Conservation (phyloP, 768 basidiomycete genomes). For the Pholiota conissans region DNA sequence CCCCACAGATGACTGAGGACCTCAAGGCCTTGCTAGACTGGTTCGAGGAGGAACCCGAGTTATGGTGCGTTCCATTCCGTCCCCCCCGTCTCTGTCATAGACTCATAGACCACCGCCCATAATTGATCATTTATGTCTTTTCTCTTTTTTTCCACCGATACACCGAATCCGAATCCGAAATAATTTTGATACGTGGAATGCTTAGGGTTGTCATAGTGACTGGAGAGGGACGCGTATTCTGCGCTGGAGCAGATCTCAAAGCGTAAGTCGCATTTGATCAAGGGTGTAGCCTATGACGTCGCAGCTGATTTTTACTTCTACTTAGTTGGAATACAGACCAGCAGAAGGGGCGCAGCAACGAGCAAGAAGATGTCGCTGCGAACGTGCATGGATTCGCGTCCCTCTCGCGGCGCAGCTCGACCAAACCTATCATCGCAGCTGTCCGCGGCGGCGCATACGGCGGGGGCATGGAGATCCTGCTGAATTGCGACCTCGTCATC, state of each 20-base stretch:
- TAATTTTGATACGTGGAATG: too few species aligned
- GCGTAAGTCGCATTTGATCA: too few species aligned
- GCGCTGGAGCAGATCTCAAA: conserved; percentile 79
- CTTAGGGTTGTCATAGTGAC: conserved; percentile 79
- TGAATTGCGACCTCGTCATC: conserved; percentile 80
- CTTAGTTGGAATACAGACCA: conserved; percentile 64
- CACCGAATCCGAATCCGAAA: too few species aligned
- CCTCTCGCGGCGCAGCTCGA: conserved; percentile 64
- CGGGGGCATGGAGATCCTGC: conserved; percentile 63
- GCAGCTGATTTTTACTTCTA: not conserved
- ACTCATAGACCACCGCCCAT: not conserved
- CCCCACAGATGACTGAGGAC: conserved; percentile 54
- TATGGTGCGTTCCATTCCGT: conserved; percentile 54
- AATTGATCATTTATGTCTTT: too few species aligned
- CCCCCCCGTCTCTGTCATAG: too few species aligned
- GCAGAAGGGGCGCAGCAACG: conserved; percentile 38
- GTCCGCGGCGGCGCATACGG: conserved; percentile 75
- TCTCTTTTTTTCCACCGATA: too few species aligned
- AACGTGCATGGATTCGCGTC: conserved; percentile 68
- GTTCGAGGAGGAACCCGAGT: conserved; percentile 69
- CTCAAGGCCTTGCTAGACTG: conserved; percentile 57
- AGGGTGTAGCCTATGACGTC: conserved; percentile 1
- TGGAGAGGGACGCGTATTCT: conserved; percentile 72
- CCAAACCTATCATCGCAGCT: conserved; percentile 80
- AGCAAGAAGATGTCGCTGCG: conserved; percentile 40